Evolutionary conservation across 176 grass and related monocot genomes (phyloP).

Genomic region (Eremochloa ophiuroides): DNA sequence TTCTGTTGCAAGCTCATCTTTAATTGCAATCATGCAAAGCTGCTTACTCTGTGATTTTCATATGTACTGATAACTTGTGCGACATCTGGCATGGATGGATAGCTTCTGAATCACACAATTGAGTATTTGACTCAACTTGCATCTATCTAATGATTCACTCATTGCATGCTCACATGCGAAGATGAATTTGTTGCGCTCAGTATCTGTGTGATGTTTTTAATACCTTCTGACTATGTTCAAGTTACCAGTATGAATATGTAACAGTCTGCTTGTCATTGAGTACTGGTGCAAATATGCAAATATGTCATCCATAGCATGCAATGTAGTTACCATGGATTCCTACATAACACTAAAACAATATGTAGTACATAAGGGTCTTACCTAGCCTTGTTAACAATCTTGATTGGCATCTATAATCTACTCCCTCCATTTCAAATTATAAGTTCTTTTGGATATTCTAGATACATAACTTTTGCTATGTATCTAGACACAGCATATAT

Average conservation of each 20-base stretch:
- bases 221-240: not conserved
- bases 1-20: not conserved
- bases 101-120: slow-evolving; percentile 13
- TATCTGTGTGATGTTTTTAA: not conserved
- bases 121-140: not conserved
- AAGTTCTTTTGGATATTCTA: too few species aligned
- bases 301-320: not conserved
- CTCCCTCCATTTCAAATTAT: too few species aligned
- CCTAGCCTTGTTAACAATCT: not conserved
- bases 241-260: not conserved
- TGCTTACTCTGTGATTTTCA: not conserved
- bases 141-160: not conserved
- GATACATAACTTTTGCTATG: too few species aligned
- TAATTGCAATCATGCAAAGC: not conserved
- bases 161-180: not conserved
- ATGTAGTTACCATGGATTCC: not conserved
- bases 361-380: not conserved
- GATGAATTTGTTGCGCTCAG: not conserved
- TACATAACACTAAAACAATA: not conserved
- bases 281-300: not conserved
- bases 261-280: not conserved
- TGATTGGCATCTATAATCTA: not conserved
- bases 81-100: not conserved
- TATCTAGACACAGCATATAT: too few species aligned
- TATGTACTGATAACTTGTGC: not conserved